A percentile compares a stretch with the other conserved stretches of the same genome.
These are phyloP conservation scores for Quercus engelmannii DNA, from an alignment of 306 rosid species.

Conservation along the genomic window DNA sequence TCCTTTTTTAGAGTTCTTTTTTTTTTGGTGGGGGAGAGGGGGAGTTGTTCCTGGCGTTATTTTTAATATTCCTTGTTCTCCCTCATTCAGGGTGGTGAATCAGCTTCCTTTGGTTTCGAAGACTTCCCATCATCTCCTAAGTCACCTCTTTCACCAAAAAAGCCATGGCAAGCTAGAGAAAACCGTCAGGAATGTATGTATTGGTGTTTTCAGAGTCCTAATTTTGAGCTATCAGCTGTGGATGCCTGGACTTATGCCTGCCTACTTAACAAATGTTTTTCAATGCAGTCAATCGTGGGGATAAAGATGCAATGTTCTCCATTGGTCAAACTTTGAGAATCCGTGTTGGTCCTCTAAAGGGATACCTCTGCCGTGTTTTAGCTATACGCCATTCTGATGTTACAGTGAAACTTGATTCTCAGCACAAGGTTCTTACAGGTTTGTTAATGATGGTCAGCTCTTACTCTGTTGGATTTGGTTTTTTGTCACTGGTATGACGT, in stretches of 20 bases:
- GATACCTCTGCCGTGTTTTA: constrained; percentile 89
- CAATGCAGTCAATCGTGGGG: constrained; percentile 69
- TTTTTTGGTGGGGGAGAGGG: background rate
- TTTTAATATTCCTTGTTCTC: constrained; percentile 17
- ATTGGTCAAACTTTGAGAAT: constrained; percentile 97
- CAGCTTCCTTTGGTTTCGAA: constrained; percentile 49
- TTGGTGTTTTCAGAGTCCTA: constrained; percentile 17
- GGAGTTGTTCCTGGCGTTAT: constrained; percentile 1
- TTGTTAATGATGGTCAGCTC: constrained; percentile 17
- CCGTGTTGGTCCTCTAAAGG: constrained; percentile 94
- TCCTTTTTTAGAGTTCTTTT: background rate
- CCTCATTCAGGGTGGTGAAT: constrained; percentile 61
- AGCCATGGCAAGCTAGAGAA: constrained; percentile 71
- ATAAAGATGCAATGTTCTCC: constrained; percentile 55
- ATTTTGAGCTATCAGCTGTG: constrained; percentile 15
- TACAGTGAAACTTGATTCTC: constrained; percentile 96
- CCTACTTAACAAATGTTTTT: constrained; percentile 17
- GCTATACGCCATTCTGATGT: constrained; percentile 83
- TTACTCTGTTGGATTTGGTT: background rate
- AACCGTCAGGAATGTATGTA: constrained; percentile 55
- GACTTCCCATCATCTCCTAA: constrained; percentile 78
- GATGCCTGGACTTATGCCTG: constrained; percentile 18
- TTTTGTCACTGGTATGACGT: background rate
- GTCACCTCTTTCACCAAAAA: constrained; percentile 82
- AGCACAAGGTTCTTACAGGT: constrained; percentile 98